Percentiles rank a stretch among this genome's conserved stretches.
These are phyloP conservation scores for Fusarium sp. DNA, from an alignment of 2,329 filamentous ascomycete species.

Conservation along the genomic window DNA sequence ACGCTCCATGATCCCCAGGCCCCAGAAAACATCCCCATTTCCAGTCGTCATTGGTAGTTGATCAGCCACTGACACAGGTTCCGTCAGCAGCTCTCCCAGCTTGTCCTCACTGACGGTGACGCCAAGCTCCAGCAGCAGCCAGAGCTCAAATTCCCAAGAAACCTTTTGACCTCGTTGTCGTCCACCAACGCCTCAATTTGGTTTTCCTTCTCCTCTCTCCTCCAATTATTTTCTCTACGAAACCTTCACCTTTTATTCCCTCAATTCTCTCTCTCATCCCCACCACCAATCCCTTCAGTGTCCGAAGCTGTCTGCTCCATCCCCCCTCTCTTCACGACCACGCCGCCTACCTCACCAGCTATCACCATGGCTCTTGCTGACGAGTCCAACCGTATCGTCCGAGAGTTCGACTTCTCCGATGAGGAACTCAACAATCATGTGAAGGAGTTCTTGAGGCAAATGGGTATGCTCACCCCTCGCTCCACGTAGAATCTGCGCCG, in stretches of 20 bases:
- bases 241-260: constrained; percentile 18
- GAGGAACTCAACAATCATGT: constrained; percentile 83
- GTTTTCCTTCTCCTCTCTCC: constrained; percentile 42
- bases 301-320: constrained; percentile 64
- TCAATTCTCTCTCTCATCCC: constrained; percentile 30
- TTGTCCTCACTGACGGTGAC: constrained; percentile 58
- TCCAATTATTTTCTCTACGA: constrained; percentile 30
- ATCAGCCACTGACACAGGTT: constrained; percentile 44
- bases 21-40: constrained; percentile 15
- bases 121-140: constrained; percentile 52
- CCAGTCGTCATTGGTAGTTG: constrained; percentile 35
- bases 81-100: constrained; percentile 58
- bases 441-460: constrained; percentile 85
- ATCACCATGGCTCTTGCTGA: constrained; percentile 70
- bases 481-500: constrained; percentile 9
- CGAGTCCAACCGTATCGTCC: constrained; percentile 82
- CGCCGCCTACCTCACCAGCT: constrained; percentile 62
- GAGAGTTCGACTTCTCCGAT: constrained; percentile 85
- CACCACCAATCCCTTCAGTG: constrained; percentile 44
- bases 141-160: constrained; percentile 38
- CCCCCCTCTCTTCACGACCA: constrained; percentile 62
- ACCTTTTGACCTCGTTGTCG: constrained; percentile 42
- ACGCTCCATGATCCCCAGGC: constrained; percentile 30
- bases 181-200: constrained; percentile 31
- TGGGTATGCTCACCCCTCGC: constrained; percentile 62